A percentile compares a stretch with the other conserved stretches of the same genome.
Evolutionary conservation across 2,329 filamentous ascomycete species (phyloP).

Genomic region (Sclerotinia trifoliorum): DNA sequence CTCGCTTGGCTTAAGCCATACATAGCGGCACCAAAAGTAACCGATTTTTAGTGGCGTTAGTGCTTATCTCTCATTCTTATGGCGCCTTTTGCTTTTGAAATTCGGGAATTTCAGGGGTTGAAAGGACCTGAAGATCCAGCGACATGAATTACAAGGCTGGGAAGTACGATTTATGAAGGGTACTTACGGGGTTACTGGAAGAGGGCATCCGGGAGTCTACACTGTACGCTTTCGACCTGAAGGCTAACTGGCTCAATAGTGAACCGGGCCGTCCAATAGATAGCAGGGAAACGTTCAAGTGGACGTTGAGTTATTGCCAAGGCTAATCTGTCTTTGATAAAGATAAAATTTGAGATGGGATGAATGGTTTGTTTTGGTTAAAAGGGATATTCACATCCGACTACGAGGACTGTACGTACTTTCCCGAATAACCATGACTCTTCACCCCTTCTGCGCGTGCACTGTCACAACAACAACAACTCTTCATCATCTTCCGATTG

Average conservation of each 20-base stretch:
- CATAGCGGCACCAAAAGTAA: too few species aligned
- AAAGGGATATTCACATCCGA: too few species aligned
- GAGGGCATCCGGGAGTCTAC: not conserved
- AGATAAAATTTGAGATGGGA: not conserved
- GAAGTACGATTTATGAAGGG: not conserved
- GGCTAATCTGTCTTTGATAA: not conserved
- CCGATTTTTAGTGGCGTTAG: not conserved
- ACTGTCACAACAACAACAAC: too few species aligned
- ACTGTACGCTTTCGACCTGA: not conserved
- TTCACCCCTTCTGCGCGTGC: too few species aligned
- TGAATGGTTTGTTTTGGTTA: not conserved
- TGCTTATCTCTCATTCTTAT: not conserved
- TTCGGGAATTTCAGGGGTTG: not conserved
- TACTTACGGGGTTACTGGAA: too few species aligned
- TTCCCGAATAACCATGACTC: too few species aligned
- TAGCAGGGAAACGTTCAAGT: not conserved
- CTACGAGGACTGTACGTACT: too few species aligned
- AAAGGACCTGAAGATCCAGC: not conserved
- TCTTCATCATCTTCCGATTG: too few species aligned
- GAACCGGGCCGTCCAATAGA: not conserved
- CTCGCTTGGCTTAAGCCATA: conserved; percentile 7
- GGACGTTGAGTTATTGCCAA: not conserved
- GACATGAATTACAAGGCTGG: not conserved
- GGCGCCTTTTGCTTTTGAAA: not conserved
- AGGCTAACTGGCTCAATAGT: too few species aligned